A percentile compares a stretch with the other conserved stretches of the same genome.
Evolutionary conservation across 2,329 filamentous ascomycete species (phyloP).

Genomic region (Bipolaris cookei): DNA sequence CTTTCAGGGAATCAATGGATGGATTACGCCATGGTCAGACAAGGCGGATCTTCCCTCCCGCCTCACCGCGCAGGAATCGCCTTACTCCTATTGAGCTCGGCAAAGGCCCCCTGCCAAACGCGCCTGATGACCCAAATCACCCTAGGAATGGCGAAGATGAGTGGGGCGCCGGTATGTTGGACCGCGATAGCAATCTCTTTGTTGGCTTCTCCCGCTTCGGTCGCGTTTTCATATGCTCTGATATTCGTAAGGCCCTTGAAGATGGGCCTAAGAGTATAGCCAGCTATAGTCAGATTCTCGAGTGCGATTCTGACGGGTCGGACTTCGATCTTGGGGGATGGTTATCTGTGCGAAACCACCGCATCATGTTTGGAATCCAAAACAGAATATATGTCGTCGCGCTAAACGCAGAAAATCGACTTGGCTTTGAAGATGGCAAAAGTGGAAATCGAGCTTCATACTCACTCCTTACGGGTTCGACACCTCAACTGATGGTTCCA

Average conservation of each 20-base stretch:
- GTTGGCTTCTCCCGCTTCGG: constrained; percentile 11
- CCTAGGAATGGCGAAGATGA: constrained; percentile 4
- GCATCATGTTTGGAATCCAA: constrained; percentile 10
- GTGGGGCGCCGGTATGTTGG: constrained; percentile 16
- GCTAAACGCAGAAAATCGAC: not conserved
- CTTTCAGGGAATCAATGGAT: not conserved
- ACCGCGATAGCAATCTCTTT: constrained; percentile 12
- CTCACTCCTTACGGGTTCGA: not conserved
- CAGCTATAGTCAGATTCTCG: constrained; percentile 4
- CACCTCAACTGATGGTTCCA: constrained; percentile 2
- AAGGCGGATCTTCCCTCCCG: constrained; percentile 2
- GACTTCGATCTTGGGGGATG: constrained; percentile 8
- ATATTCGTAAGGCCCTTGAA: constrained; percentile 10
- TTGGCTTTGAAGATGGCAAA: not conserved
- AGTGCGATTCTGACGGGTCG: constrained; percentile 8
- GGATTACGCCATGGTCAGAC: not conserved
- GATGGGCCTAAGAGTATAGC: not conserved
- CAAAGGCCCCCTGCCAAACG: constrained; percentile 5
- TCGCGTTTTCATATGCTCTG: constrained; percentile 6
- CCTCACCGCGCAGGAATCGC: constrained; percentile 5
- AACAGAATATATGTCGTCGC: constrained; percentile 6
- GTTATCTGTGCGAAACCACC: constrained; percentile 7
- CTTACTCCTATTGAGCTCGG: constrained; percentile 1
- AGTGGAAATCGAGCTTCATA: not conserved
- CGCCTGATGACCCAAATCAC: not conserved